These are phyloP conservation scores for Cucurbitaria berberidis DNA, from an alignment of 2,329 filamentous ascomycete genomes.

Conservation along the genomic window DNA sequence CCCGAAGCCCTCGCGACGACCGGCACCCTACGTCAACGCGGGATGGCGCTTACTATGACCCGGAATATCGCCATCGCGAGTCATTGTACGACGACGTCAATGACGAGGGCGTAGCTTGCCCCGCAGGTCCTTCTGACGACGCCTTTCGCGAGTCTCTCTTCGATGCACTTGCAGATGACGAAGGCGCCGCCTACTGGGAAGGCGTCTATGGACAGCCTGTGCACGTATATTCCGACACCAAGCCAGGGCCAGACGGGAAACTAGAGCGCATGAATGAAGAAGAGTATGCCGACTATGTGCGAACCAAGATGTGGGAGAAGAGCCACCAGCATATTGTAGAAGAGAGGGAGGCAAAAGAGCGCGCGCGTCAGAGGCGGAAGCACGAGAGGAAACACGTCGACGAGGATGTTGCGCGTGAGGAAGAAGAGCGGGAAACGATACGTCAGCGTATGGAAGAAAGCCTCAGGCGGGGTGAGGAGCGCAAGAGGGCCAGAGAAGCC, in stretches of 20 bases:
- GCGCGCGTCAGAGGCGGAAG: slow-evolving; percentile 55
- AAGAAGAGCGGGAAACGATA: slow-evolving; percentile 56
- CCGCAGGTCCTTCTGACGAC: slow-evolving; percentile 61
- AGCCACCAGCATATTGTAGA: slow-evolving; percentile 83
- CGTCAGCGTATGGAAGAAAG: slow-evolving; percentile 72
- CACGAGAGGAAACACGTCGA: slow-evolving; percentile 45
- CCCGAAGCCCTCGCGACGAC: slow-evolving; percentile 20
- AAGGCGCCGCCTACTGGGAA: slow-evolving; percentile 95
- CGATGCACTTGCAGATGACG: slow-evolving; percentile 95
- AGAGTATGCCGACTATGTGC: slow-evolving; percentile 85
- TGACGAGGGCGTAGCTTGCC: slow-evolving; percentile 44
- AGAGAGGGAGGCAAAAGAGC: slow-evolving; percentile 69
- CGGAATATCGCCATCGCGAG: slow-evolving; percentile 39
- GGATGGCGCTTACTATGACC: slow-evolving; percentile 42
- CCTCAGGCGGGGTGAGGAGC: slow-evolving; percentile 69
- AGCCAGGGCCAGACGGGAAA: slow-evolving; percentile 59
- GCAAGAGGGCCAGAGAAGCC: slow-evolving; percentile 63
- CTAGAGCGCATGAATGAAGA: slow-evolving; percentile 91
- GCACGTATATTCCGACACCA: slow-evolving; percentile 72
- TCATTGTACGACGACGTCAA: slow-evolving; percentile 38
- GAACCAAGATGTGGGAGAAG: slow-evolving; percentile 93
- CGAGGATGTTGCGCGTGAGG: slow-evolving; percentile 50
- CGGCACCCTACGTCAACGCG: slow-evolving; percentile 32
- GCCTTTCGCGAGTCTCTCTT: slow-evolving; percentile 95
- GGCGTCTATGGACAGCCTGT: slow-evolving; percentile 95